Evolutionary conservation across 495 filamentous ascomycete species (phyloP).

Genomic region (Schizothecium vesticola): DNA sequence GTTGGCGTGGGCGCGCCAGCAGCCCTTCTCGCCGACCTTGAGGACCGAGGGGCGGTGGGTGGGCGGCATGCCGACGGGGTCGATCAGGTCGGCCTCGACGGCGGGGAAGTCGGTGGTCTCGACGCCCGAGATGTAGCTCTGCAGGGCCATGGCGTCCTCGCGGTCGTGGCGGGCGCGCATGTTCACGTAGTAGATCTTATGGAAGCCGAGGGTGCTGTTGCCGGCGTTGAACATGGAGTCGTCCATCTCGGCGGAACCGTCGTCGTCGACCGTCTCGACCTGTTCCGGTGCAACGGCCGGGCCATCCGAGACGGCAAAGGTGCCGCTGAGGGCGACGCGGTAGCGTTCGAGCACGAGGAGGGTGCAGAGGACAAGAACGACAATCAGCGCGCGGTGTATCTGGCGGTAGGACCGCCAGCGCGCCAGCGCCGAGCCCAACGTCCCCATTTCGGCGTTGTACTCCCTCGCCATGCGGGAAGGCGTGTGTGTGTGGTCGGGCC

Average conservation of each 20-base stretch:
- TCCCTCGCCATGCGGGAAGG: neutral
- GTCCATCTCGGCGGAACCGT: neutral
- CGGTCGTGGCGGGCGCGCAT: constrained; percentile 22
- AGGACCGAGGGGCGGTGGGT: constrained; percentile 14
- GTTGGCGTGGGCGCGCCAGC: constrained; percentile 22
- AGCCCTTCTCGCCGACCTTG: constrained; percentile 15
- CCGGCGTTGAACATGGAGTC: constrained; percentile 12
- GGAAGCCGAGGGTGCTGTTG: constrained; percentile 22
- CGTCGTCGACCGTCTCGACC: neutral
- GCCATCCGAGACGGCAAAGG: neutral
- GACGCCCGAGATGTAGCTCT: constrained; percentile 18
- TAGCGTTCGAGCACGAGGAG: constrained; percentile 14
- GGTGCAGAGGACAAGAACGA: constrained; percentile 4
- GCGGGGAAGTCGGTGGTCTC: constrained; percentile 16
- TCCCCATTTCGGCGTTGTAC: neutral
- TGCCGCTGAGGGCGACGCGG: constrained; percentile 1
- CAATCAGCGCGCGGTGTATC: constrained; percentile 10
- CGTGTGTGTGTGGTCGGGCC: neutral
- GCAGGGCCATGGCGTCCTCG: constrained; percentile 20
- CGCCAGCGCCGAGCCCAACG: neutral
- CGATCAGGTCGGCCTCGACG: constrained; percentile 20
- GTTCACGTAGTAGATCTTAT: constrained; percentile 20
- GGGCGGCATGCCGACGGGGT: constrained; percentile 20
- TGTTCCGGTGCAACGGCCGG: neutral
- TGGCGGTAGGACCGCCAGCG: constrained; percentile 17